Percentiles rank a stretch among this genome's conserved stretches.
These are phyloP conservation scores for Aspergillus sp. DNA, from an alignment of 2,329 filamentous ascomycete genomes.

Conservation along the genomic window DNA sequence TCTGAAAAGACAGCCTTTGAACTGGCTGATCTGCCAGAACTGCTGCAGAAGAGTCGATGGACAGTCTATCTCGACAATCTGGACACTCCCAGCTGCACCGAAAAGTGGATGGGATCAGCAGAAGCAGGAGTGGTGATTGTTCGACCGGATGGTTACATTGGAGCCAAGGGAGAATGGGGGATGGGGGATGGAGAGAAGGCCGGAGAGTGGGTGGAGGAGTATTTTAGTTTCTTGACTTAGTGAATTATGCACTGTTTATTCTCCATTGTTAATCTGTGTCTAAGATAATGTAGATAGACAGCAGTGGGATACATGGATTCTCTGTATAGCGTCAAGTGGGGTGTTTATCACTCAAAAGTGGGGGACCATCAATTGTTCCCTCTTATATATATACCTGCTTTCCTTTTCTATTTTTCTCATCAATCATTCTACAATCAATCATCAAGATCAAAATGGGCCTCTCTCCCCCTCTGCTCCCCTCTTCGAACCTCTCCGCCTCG, in stretches of 20 bases:
- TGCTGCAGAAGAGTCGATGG: constrained; percentile 63
- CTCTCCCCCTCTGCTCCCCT: constrained; percentile 2
- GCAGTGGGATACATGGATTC: no score
- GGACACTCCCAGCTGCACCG: constrained; percentile 53
- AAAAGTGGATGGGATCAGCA: constrained; percentile 63
- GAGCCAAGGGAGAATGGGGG: constrained; percentile 50
- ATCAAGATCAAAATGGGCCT: no score
- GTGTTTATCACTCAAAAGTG: no score
- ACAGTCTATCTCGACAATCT: constrained; percentile 68
- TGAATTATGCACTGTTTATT: no score
- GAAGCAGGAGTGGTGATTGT: constrained; percentile 64
- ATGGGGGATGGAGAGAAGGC: constrained; percentile 26
- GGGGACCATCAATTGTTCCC: no score
- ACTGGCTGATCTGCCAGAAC: constrained; percentile 57
- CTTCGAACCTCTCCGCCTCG: constrained; percentile 32
- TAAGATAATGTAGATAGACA: no score
- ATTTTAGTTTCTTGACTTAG: constrained; percentile 30
- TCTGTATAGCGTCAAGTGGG: no score
- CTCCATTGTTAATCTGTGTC: no score
- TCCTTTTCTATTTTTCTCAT: no score
- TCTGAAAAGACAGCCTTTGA: constrained; percentile 62
- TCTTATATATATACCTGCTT: no score
- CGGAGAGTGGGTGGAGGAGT: constrained; percentile 45
- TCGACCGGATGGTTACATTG: constrained; percentile 70
- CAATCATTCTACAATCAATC: no score